phyloP scores from a whole-genome alignment of 2,329 filamentous ascomycete genomes.

The Monosporascus sp. region DNA sequence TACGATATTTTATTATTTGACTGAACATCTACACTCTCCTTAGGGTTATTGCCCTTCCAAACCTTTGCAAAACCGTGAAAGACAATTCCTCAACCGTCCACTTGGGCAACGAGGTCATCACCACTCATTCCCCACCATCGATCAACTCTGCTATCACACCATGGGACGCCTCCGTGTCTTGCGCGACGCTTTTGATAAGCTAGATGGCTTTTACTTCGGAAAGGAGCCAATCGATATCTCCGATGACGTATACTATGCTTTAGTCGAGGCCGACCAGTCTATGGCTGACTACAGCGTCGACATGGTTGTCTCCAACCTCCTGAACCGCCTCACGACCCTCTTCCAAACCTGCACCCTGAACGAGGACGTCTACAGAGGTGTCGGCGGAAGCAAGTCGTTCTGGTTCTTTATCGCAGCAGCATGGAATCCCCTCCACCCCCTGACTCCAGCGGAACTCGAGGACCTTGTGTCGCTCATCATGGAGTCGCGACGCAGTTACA shows the following conservation, averaged over 20 bases:
- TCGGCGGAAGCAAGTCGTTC: conserved; percentile 9
- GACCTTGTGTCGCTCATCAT: conserved; percentile 7
- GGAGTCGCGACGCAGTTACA: conserved; percentile 7
- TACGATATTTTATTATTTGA: too few relatives aligned
- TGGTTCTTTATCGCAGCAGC: conserved; percentile 12
- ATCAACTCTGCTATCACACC: too few relatives aligned
- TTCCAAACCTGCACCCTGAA: conserved; percentile 4
- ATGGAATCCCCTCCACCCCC: conserved; percentile 8
- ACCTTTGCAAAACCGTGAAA: too few relatives aligned
- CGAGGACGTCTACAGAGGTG: conserved; percentile 13
- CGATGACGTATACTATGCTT: not conserved
- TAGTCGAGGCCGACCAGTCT: not conserved
- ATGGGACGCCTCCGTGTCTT: too few relatives aligned
- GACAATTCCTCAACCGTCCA: too few relatives aligned
- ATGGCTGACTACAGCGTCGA: not conserved
- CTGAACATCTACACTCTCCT: too few relatives aligned
- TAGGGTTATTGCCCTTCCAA: too few relatives aligned
- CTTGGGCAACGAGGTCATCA: too few relatives aligned
- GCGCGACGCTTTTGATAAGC: too few relatives aligned
- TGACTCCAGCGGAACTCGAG: conserved; percentile 1
- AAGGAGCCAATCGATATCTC: too few relatives aligned
- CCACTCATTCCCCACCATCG: too few relatives aligned
- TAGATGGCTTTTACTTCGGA: too few relatives aligned
- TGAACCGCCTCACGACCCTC: not conserved
- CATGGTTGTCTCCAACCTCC: not conserved